Percentiles rank a stretch among this genome's conserved stretches.
phyloP scores from a whole-genome alignment of 129 eudicot genomes.

The Cynara cardunculus region DNA sequence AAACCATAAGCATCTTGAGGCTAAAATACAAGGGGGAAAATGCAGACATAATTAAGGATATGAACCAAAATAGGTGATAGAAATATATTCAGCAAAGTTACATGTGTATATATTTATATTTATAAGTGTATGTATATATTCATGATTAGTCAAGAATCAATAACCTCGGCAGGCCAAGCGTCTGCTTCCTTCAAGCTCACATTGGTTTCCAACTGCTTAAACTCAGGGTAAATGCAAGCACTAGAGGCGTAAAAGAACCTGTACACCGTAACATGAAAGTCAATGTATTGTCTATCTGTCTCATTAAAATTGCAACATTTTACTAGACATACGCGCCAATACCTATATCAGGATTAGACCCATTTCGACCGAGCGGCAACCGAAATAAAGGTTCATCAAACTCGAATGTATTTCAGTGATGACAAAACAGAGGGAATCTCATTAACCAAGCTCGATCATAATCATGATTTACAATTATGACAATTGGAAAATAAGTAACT shows the following conservation, averaged over 20 bases:
- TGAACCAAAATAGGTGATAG: background rate
- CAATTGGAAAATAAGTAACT: background rate
- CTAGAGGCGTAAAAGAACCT: conserved; percentile 98
- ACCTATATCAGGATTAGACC: no score
- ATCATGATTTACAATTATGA: background rate
- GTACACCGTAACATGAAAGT: conserved; percentile 18
- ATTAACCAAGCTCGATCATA: background rate
- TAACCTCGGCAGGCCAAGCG: conserved; percentile 99
- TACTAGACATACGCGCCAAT: background rate
- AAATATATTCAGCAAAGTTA: background rate
- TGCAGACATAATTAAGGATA: background rate
- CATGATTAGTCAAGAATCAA: background rate
- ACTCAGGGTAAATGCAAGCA: conserved; percentile 97
- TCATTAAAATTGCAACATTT: background rate
- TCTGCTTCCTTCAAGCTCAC: conserved; percentile 99
- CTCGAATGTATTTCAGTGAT: no score
- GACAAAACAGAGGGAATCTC: no score
- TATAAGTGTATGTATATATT: background rate
- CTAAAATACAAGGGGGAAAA: conserved; percentile 31
- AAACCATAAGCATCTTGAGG: conserved; percentile 99
- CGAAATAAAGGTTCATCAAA: background rate
- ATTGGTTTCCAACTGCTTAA: conserved; percentile 94
- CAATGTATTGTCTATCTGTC: background rate
- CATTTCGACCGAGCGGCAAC: no score
- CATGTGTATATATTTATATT: background rate